phyloP scores from a whole-genome alignment of 495 filamentous ascomycete species.

The Aspergillus cristatus region DNA sequence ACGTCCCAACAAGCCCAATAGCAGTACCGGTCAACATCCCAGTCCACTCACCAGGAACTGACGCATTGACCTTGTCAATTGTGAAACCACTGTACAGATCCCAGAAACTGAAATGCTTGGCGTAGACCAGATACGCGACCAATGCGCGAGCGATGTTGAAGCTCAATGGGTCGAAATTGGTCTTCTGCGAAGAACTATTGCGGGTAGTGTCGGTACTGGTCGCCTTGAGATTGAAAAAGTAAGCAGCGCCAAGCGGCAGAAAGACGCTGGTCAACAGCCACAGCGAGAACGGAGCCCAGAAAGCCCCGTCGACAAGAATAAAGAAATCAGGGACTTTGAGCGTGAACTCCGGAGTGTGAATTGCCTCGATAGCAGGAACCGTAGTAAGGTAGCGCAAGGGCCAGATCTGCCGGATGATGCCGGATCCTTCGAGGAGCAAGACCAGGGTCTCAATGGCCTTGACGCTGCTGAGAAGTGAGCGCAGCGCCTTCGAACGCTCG shows the following conservation, averaged over 20 bases:
- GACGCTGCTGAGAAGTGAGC: constrained; percentile 54
- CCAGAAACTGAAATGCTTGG: constrained; percentile 55
- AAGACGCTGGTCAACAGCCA: constrained; percentile 67
- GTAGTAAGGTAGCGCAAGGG: constrained; percentile 62
- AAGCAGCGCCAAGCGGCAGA: constrained; percentile 62
- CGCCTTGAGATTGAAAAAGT: constrained; percentile 77
- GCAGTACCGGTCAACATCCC: constrained; percentile 63
- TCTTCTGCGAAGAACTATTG: constrained; percentile 22
- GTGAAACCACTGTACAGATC: constrained; percentile 48
- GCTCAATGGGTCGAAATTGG: constrained; percentile 70
- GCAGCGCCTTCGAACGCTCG: constrained; percentile 40
- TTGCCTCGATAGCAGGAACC: constrained; percentile 47
- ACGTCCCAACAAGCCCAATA: constrained; percentile 56
- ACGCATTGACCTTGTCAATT: constrained; percentile 51
- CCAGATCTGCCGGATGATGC: constrained; percentile 32
- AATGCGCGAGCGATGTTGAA: constrained; percentile 85
- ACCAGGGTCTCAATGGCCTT: constrained; percentile 60
- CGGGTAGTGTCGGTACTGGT: constrained; percentile 18
- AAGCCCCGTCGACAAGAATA: constrained; percentile 59
- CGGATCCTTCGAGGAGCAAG: constrained; percentile 49
- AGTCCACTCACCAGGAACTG: constrained; percentile 61
- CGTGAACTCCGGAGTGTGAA: constrained; percentile 31
- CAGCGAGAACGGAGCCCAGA: constrained; percentile 74
- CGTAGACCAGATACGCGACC: constrained; percentile 69
- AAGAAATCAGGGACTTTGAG: constrained; percentile 76